phyloP scores from a whole-genome alignment of 1,284 basidiomycete species.

The Entoloma clypeatum region DNA sequence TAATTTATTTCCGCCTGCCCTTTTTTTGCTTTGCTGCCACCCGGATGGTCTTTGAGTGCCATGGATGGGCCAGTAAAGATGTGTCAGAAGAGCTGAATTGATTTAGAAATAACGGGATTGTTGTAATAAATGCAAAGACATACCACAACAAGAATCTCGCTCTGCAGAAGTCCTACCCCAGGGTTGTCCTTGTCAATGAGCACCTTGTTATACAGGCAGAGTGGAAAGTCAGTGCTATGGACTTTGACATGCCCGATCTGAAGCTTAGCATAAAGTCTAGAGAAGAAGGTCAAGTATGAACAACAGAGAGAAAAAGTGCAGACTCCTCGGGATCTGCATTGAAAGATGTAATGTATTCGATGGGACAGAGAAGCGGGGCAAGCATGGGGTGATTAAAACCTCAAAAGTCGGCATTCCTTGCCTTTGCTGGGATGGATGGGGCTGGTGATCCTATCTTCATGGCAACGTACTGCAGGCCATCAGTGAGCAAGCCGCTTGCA shows the following conservation, averaged over 20 bases:
- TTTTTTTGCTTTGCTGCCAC: too few species aligned
- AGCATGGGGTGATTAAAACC: too few species aligned
- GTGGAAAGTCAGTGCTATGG: not conserved
- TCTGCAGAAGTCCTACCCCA: not conserved
- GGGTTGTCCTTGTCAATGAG: not conserved
- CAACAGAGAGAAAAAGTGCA: too few species aligned
- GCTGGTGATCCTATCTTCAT: not conserved
- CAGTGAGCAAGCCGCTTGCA: not conserved
- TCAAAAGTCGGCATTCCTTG: too few species aligned
- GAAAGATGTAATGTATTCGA: not conserved
- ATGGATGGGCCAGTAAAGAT: too few species aligned
- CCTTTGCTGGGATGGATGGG: too few species aligned
- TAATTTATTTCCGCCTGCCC: too few species aligned
- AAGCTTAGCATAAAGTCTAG: not conserved
- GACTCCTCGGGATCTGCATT: not conserved
- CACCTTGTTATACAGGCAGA: too few species aligned
- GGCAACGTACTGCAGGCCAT: not conserved
- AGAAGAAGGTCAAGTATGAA: too few species aligned
- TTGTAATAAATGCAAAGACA: not conserved
- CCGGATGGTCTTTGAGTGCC: too few species aligned
- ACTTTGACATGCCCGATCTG: not conserved
- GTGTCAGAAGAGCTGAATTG: too few species aligned
- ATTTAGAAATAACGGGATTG: too few species aligned
- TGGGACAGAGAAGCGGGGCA: not conserved
- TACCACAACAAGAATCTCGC: not conserved